Evolutionary conservation across 1,139 yeast species (phyloP).

Genomic region (Pichia sp.): DNA sequence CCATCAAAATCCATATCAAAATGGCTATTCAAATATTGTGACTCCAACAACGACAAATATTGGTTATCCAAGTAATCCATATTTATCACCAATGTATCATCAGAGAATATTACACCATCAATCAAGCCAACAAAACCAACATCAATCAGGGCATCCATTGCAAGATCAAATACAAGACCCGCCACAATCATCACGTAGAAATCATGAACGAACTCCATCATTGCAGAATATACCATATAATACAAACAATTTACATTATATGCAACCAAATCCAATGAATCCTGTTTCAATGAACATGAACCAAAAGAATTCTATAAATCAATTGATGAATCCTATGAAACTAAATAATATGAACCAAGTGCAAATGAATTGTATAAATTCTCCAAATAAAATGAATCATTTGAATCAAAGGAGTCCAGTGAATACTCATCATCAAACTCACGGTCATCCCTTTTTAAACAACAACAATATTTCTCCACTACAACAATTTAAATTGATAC

Average conservation of each 20-base stretch:
- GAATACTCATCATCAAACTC: not conserved
- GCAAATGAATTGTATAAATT: not conserved
- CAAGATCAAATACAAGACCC: not conserved
- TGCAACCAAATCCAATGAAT: not conserved
- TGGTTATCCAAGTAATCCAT: conserved; percentile 6
- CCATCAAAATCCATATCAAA: not conserved
- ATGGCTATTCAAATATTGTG: not conserved
- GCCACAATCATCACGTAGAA: not conserved
- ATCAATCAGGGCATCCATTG: not conserved
- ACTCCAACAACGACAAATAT: conserved; percentile 7
- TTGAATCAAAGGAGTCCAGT: not conserved
- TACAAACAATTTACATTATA: not conserved
- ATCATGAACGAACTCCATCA: not conserved
- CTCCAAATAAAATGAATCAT: not conserved
- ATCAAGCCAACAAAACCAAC: not conserved
- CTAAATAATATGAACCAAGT: not conserved
- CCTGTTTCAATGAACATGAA: not conserved
- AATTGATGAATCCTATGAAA: not conserved
- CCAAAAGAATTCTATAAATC: not conserved
- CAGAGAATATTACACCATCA: not conserved
- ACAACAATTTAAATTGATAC: not conserved
- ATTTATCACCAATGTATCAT: conserved; percentile 8
- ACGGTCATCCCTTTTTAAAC: not conserved
- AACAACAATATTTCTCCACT: not conserved
- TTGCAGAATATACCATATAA: not conserved